Evolutionary conservation across 495 filamentous ascomycete species (phyloP).

Genomic region (Letharia lupina): DNA sequence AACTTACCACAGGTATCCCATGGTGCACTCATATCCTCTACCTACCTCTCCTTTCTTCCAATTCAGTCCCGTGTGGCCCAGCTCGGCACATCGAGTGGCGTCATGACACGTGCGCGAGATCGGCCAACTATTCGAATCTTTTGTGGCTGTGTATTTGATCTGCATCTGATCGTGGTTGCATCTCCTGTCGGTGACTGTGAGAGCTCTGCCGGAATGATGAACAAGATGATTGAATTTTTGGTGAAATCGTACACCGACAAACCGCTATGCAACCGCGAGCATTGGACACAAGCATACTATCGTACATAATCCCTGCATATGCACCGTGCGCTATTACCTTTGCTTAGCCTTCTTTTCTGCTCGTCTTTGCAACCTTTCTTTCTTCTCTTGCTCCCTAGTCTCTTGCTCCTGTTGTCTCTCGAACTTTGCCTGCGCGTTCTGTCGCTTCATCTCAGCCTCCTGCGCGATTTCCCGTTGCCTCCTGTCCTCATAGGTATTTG

Average conservation of each 20-base stretch:
- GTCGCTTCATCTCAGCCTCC: background rate
- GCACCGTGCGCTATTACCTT: background rate
- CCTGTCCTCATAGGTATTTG: conserved; percentile 17
- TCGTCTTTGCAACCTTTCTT: background rate
- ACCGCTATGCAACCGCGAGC: background rate
- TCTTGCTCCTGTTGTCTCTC: background rate
- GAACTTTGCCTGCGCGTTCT: background rate
- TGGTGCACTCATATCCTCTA: no score
- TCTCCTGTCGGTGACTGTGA: no score
- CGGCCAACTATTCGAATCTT: no score
- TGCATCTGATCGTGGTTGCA: no score
- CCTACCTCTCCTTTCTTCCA: no score
- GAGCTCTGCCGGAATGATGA: no score
- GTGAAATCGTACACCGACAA: conserved; percentile 6
- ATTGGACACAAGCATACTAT: background rate
- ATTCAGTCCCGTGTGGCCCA: no score
- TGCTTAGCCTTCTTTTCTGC: background rate
- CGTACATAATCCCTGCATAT: background rate
- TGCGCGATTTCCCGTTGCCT: conserved; percentile 8
- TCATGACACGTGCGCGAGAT: no score
- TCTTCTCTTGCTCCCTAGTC: background rate
- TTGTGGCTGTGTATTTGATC: no score
- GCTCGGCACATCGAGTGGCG: no score
- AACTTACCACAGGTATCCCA: no score
- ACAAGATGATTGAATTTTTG: background rate